These are phyloP conservation scores for Coemansia sp. DNA, from an alignment of 192 early-diverging fungal species.

Conservation along the genomic window DNA sequence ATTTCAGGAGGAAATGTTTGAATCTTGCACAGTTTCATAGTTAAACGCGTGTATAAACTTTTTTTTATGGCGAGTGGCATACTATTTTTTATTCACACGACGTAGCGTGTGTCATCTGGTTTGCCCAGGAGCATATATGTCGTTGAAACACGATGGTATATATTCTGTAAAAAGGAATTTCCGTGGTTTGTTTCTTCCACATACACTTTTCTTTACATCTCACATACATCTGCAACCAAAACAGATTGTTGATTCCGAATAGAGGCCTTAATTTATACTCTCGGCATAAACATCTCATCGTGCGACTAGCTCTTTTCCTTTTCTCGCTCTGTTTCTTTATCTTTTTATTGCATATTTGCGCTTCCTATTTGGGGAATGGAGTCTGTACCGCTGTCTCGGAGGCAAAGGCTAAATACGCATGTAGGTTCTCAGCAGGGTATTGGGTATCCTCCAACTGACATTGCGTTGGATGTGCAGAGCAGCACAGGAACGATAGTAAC, in stretches of 20 bases:
- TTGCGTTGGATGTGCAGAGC: not conserved
- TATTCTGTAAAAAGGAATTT: too few relatives aligned
- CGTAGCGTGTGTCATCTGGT: too few relatives aligned
- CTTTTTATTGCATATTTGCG: not conserved
- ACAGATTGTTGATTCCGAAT: not conserved
- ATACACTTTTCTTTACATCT: too few relatives aligned
- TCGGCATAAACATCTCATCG: not conserved
- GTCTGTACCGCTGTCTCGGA: slow-evolving; percentile 5
- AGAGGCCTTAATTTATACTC: not conserved
- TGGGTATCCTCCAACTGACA: not conserved
- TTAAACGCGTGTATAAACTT: not conserved
- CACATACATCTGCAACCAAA: too few relatives aligned
- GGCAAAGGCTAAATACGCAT: not conserved
- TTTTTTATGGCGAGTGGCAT: too few relatives aligned
- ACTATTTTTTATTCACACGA: too few relatives aligned
- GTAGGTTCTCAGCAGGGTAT: not conserved
- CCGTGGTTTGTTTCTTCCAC: too few relatives aligned
- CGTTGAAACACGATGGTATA: too few relatives aligned
- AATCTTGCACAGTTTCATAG: not conserved
- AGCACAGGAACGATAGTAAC: not conserved
- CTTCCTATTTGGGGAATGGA: slow-evolving; percentile 1
- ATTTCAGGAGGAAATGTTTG: not conserved
- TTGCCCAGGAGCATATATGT: too few relatives aligned
- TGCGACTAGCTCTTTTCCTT: not conserved
- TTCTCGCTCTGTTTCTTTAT: not conserved